Conservation (phyloP, 2,329 filamentous ascomycete genomes). For the Diaporthe citriasiana region DNA sequence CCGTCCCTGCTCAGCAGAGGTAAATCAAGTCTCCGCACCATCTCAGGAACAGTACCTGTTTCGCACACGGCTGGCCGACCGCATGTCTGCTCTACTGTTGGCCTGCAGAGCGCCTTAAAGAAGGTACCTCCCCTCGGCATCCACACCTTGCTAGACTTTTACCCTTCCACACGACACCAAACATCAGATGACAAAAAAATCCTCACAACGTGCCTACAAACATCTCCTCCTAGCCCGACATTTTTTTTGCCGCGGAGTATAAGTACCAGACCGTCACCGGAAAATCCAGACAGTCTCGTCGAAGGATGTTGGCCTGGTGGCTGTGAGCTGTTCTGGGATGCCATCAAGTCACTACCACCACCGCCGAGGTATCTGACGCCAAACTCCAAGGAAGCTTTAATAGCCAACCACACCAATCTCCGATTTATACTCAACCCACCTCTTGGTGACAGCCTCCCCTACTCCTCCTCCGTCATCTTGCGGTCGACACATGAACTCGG, state of each 20-base stretch:
- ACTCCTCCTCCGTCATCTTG: slow-evolving; percentile 46
- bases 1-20: slow-evolving; percentile 64
- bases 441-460: slow-evolving; percentile 44
- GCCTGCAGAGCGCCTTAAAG: slow-evolving; percentile 57
- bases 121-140: slow-evolving; percentile 58
- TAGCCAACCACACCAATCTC: slow-evolving; percentile 40
- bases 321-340: slow-evolving; percentile 33
- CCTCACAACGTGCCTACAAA: slow-evolving; percentile 15
- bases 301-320: slow-evolving; percentile 37
- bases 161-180: slow-evolving; percentile 53
- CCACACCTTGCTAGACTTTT: slow-evolving; percentile 50
- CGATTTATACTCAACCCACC: slow-evolving; percentile 42
- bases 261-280: neutral
- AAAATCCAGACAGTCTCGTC: slow-evolving; percentile 35
- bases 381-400: slow-evolving; percentile 31
- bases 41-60: slow-evolving; percentile 63
- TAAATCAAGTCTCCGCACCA: slow-evolving; percentile 58
- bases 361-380: slow-evolving; percentile 42
- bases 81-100: slow-evolving; percentile 62
- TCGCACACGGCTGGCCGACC: slow-evolving; percentile 61
- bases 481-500: slow-evolving; percentile 54
- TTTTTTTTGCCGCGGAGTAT: neutral
- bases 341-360: slow-evolving; percentile 25
- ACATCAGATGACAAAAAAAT: slow-evolving; percentile 63
- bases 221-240: neutral